Conservation (phyloP, 1,139 yeast species). For the Pneumocystis murina region DNA sequence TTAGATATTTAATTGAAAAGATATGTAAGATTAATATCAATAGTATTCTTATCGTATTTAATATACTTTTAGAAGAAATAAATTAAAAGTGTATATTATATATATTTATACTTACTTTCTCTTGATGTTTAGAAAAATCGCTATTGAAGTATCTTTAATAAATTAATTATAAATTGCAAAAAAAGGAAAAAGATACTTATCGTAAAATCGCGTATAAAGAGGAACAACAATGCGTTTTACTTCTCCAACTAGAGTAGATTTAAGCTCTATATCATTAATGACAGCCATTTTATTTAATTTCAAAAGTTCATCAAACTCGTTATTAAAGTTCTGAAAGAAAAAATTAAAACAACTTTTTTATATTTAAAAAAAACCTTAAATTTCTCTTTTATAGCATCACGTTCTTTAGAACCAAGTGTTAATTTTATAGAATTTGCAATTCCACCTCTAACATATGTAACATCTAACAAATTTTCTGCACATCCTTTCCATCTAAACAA, state of each 20-base stretch:
- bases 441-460: constrained; percentile 43
- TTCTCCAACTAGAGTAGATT: constrained; percentile 47
- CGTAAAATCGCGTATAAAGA: constrained; percentile 70
- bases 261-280: constrained; percentile 51
- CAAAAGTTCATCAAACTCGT: constrained; percentile 63
- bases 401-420: constrained; percentile 47
- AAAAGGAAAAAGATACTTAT: constrained; percentile 34
- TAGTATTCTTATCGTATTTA: constrained; percentile 42
- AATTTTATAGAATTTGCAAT: constrained; percentile 24
- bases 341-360: neutral
- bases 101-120: constrained; percentile 26
- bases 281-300: constrained; percentile 47
- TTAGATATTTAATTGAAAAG: neutral
- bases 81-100: neutral
- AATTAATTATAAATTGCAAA: neutral
- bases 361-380: constrained; percentile 33
- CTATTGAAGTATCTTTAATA: constrained; percentile 26
- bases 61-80: constrained; percentile 32
- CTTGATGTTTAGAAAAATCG: constrained; percentile 58
- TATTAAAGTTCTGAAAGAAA: constrained; percentile 37
- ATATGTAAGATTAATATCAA: constrained; percentile 5
- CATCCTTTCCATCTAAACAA: constrained; percentile 62
- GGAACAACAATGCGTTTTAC: constrained; percentile 56
- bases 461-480: constrained; percentile 55
- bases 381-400: constrained; percentile 72